phyloP scores from a whole-genome alignment of 768 basidiomycete species.

The Hortiboletus campestris region DNA sequence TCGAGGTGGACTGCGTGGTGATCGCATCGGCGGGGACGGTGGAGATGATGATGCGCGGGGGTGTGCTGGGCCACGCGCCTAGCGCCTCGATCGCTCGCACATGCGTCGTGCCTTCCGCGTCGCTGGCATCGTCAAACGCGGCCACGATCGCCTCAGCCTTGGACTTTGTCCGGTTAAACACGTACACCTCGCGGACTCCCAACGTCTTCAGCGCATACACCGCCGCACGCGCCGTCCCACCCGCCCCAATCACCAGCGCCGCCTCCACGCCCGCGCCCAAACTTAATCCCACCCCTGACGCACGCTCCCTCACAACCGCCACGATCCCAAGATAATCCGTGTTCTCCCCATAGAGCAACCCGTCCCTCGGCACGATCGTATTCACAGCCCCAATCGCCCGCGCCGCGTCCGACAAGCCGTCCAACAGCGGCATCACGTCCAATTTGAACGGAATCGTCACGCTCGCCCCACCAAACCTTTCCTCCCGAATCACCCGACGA shows the following conservation, averaged over 20 bases:
- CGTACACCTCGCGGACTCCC: constrained; percentile 67
- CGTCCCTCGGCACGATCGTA: constrained; percentile 61
- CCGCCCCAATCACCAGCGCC: constrained; percentile 89
- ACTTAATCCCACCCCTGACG: constrained; percentile 33
- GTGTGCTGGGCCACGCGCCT: constrained; percentile 47
- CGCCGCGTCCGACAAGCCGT: constrained; percentile 77
- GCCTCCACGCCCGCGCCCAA: constrained; percentile 24
- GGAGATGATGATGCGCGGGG: constrained; percentile 78
- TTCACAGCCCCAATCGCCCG: constrained; percentile 92
- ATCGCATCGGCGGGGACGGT: constrained; percentile 79
- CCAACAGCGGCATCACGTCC: constrained; percentile 81
- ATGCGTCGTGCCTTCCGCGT: constrained; percentile 32
- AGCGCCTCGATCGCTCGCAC: constrained; percentile 62
- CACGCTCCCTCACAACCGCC: constrained; percentile 46
- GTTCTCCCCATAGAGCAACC: constrained; percentile 83
- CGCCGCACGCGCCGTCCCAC: constrained; percentile 92
- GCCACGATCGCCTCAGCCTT: constrained; percentile 70
- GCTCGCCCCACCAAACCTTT: constrained; percentile 90
- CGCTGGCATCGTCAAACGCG: constrained; percentile 47
- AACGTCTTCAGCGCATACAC: constrained; percentile 81
- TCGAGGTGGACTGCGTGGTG: constrained; percentile 28
- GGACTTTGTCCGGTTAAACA: constrained; percentile 80
- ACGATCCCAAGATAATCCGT: constrained; percentile 94
- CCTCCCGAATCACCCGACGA: constrained; percentile 55
- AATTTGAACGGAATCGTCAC: constrained; percentile 97